Percentiles rank a stretch among this genome's conserved stretches.
phyloP scores from a whole-genome alignment of 2,329 filamentous ascomycete species.

The Aspergillus fumigatiaffinis region DNA sequence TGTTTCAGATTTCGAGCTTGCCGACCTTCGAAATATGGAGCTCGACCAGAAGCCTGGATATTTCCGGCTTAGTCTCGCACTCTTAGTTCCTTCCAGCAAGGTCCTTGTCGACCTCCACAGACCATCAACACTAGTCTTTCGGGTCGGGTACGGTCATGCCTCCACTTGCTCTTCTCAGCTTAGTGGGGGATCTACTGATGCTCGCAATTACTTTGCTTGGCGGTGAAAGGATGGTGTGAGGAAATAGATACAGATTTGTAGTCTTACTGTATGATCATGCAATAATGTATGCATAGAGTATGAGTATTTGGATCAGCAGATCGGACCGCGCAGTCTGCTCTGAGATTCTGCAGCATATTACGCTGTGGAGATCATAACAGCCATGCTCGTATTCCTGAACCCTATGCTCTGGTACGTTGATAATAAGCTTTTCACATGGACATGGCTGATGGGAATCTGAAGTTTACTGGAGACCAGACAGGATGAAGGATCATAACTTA shows the following conservation, averaged over 20 bases:
- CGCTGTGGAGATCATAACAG: neutral
- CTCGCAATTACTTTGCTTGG: neutral
- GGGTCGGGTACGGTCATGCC: neutral
- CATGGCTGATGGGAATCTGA: neutral
- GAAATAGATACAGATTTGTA: neutral
- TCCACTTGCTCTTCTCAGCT: neutral
- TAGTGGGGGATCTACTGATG: neutral
- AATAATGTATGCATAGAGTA: neutral
- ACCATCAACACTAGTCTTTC: neutral
- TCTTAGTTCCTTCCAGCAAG: neutral
- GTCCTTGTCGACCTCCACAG: neutral
- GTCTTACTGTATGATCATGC: neutral
- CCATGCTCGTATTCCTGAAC: neutral
- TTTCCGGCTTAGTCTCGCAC: neutral
- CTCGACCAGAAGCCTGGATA: neutral
- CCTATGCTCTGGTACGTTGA: neutral
- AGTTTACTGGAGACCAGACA: neutral
- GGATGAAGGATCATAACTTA: neutral
- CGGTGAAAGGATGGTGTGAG: neutral
- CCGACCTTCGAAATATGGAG: neutral
- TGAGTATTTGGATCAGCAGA: neutral
- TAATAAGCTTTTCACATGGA: neutral
- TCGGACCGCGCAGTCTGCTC: neutral
- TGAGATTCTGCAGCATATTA: neutral
- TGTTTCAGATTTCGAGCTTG: conserved; percentile 18